Percentiles rank a stretch among this genome's conserved stretches.
Conservation (phyloP, 192 early-diverging fungal species). For the Umbelopsis isabellina region DNA sequence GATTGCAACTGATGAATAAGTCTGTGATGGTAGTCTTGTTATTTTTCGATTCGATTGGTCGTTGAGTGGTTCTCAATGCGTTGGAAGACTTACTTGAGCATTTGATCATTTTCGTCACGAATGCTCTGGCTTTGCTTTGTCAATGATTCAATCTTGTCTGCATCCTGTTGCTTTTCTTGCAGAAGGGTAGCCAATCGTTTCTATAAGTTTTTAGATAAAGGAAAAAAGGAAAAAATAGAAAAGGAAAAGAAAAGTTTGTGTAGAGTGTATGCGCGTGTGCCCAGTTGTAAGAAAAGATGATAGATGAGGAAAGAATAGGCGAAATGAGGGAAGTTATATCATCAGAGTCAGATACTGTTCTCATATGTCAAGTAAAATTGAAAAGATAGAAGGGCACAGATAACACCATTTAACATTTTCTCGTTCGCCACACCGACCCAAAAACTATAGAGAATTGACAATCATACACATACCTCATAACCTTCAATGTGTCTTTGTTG, state of each 20-base stretch:
- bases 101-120: slow-evolving; percentile 17
- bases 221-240: background rate
- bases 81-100: slow-evolving; percentile 14
- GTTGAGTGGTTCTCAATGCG: background rate
- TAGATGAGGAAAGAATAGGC: background rate
- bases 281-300: background rate
- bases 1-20: slow-evolving; percentile 20
- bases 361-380: slow-evolving; percentile 5
- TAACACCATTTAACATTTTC: slow-evolving; percentile 22
- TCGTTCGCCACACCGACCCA: slow-evolving; percentile 9
- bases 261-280: background rate
- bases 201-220: background rate
- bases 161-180: slow-evolving; percentile 4
- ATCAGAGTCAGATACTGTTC: slow-evolving; percentile 24
- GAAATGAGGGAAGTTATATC: slow-evolving; percentile 7
- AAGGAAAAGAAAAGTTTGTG: background rate
- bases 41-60: background rate
- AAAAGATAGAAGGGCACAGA: background rate
- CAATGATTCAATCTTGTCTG: slow-evolving; percentile 5
- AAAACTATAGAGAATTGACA: background rate
- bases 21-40: background rate
- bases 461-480: slow-evolving; percentile 17
- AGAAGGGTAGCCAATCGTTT: slow-evolving; percentile 7
- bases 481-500: slow-evolving; percentile 17
- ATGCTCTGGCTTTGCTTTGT: slow-evolving; percentile 17